Percentiles rank a stretch among this genome's conserved stretches.
Evolutionary conservation across 2,329 filamentous ascomycete genomes (phyloP).

Genomic region (Fusarium heterosporum): DNA sequence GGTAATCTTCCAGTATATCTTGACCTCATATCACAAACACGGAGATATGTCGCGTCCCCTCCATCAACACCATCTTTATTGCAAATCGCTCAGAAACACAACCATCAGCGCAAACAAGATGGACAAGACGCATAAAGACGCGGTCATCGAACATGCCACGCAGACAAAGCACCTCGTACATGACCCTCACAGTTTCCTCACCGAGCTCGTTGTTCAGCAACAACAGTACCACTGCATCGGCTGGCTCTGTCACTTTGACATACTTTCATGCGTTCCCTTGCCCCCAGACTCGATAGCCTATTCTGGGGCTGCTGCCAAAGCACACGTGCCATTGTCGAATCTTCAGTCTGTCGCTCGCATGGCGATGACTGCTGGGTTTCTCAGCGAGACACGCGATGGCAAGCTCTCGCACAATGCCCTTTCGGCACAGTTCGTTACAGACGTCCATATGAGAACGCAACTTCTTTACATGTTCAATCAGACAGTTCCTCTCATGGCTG

Average conservation of each 20-base stretch:
- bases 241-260: slow-evolving; percentile 32
- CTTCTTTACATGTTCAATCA: slow-evolving; percentile 47
- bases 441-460: slow-evolving; percentile 47
- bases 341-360: slow-evolving; percentile 47
- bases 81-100: background rate
- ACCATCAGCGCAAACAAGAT: slow-evolving; percentile 5
- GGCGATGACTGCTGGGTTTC: slow-evolving; percentile 52
- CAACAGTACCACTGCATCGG: slow-evolving; percentile 34
- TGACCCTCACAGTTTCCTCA: slow-evolving; percentile 35
- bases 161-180: slow-evolving; percentile 28
- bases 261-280: slow-evolving; percentile 21
- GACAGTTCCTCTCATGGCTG: slow-evolving; percentile 42
- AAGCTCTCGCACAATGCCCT: slow-evolving; percentile 50
- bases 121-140: slow-evolving; percentile 32
- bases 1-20: background rate
- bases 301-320: slow-evolving; percentile 16
- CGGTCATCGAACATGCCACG: slow-evolving; percentile 29
- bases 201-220: slow-evolving; percentile 30
- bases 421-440: slow-evolving; percentile 48
- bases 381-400: slow-evolving; percentile 48
- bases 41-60: background rate
- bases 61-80: background rate
- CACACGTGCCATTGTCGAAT: slow-evolving; percentile 20
- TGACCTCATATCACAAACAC: background rate
- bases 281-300: slow-evolving; percentile 4